Evolutionary conservation across 305 asterid species (phyloP), one percentile per base, ranked within the genome.

Genomic region (Striga hermonthica): DNA sequence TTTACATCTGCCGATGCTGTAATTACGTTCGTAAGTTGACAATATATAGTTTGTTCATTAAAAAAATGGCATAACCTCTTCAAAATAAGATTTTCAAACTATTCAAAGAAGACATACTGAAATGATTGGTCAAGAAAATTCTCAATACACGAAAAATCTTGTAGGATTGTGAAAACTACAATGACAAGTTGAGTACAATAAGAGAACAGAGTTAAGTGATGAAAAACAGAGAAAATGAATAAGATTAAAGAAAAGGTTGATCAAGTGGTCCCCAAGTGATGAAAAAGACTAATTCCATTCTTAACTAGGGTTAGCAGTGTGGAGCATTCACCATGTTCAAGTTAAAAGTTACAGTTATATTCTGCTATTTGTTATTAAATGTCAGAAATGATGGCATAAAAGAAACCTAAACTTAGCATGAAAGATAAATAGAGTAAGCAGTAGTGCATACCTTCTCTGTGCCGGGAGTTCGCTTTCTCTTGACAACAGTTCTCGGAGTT

Each of bases 391-490:
- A 13, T 38, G 66, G 60, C 60, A 56, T 55, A 57, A 66, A 53
- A 59, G 16, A 60, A 16, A 7, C 12, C 62, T 45, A 31, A 62
- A 43, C 54, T 36, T 67, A 58, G 64, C 48, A 43, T 13, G 67
- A 67, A 68, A 62, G 47, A 35, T 7, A 16, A 73, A 39, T 47
- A 1, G 31, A 4, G 13, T 16, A 55, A 68, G 60, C 53, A 37
- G 40, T 44, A 52, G 62, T 61, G 53, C 77, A 28, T 80, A 86
- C 99, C 69, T 89, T 82, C 59, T 77, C 86, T 64, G 79, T 72
- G 73, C 82, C 88, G 14, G 82, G 78, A 60, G 87, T 62, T 49
- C 73, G 83, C 74, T 91, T 82, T 74, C 92, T 80, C 90, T 86
- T 94, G 74, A 80, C 34, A 75, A 72, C 79, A 66, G 9, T 74